Base-by-base conservation (phyloP, 257 asterid species). In the Prunella vulgaris region DNA sequence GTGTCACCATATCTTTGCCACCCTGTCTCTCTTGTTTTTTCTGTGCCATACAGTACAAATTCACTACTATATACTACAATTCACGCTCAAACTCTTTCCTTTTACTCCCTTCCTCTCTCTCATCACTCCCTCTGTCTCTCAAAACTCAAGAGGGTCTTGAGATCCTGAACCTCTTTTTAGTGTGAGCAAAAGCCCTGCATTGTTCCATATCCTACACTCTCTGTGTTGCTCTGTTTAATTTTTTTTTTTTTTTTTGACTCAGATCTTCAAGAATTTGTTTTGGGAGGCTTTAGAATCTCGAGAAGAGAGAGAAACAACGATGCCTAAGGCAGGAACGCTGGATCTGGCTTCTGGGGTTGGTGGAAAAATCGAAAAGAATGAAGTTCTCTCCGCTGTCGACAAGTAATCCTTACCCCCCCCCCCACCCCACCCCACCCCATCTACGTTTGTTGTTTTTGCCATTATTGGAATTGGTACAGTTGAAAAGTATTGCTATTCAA, bases 271-370 rank as follows among this genome's bases (percentile, higher is more conserved):
- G 82, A 65, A 71, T 68, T 6, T 7, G 1, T 42, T 44, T 32
- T 63, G 57, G 66, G 80, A n/a, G 79, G 71, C 71, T 37, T 21
- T 33, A 30, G 60, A 58, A 15, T 67, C 42, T 76, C 38, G 48
- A 38, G 75, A n/a, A n/a, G n/a, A n/a, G n/a, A n/a, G n/a, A 49
- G 69, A 40, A 37, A 44, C 32, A 77, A 76, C 77, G 73, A 93
- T 93, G 97, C 76, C 97, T 60, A 90, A 81, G 71, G 77, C 81
- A 44, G 95, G 97, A 60, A 68, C 96, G 51, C 72, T 93, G 87
- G 92, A 88, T 88, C 90, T 93, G 85, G 97, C 97, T 68, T 72
- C 93, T 82, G 95, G 96, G 59, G 83, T 90, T 56, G 98, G 98
- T 66, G 98, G 98, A 30, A 82, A 79, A 83, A 90, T 93, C 66